A percentile compares a stretch with the other conserved stretches of the same genome.
phyloP scores from a whole-genome alignment of 371 early-diverging fungal genomes.

The Coemansia sp. region DNA sequence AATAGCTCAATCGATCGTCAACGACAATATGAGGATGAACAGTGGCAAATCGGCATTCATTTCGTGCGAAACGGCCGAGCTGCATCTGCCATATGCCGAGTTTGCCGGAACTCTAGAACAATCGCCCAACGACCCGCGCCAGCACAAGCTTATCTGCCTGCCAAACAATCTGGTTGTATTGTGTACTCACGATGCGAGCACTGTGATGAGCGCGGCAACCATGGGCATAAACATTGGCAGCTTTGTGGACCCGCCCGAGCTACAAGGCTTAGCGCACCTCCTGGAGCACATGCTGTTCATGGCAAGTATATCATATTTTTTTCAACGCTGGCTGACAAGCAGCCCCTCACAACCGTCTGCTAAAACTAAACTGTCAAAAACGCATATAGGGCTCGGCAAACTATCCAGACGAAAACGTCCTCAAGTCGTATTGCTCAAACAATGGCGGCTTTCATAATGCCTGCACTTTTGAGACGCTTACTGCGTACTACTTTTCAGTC shows the following conservation, averaged over 20 bases:
- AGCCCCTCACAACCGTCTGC: too few relatives aligned
- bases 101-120: conserved; percentile 22
- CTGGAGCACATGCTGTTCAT: conserved; percentile 96
- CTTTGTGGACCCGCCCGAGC: conserved; percentile 67
- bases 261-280: conserved; percentile 96
- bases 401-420: conserved; percentile 91
- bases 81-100: conserved; percentile 25
- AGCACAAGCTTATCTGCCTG: conserved; percentile 76
- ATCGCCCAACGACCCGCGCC: conserved; percentile 68
- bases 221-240: conserved; percentile 93
- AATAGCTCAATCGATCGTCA: too few relatives aligned
- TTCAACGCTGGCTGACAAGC: background rate
- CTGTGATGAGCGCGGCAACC: conserved; percentile 85
- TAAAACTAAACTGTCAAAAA: background rate
- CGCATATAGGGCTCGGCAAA: conserved; percentile 57
- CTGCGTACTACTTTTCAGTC: conserved; percentile 93
- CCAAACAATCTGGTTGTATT: conserved; percentile 78
- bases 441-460: conserved; percentile 96
- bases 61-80: background rate
- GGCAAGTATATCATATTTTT: conserved; percentile 44
- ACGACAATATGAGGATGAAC: too few relatives aligned
- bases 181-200: conserved; percentile 75
- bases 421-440: conserved; percentile 49
- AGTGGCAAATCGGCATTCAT: background rate
- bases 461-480: conserved; percentile 80